Conservation (phyloP, 805 yeast species). For the Pichia cephalocereana region DNA sequence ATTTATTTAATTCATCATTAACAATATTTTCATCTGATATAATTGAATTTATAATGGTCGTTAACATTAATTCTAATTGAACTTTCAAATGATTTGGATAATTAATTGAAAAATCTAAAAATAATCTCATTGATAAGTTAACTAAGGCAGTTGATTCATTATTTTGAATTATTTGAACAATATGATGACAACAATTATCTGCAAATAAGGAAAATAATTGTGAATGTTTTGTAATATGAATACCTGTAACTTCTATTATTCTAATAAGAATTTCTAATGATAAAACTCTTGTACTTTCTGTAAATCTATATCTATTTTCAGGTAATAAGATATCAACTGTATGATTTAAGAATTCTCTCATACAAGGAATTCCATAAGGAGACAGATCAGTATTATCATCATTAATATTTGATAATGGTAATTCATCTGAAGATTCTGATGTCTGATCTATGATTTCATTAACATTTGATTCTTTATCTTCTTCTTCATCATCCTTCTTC, state of each 20-base stretch:
- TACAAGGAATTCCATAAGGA: slow-evolving; percentile 66
- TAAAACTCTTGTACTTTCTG: slow-evolving; percentile 78
- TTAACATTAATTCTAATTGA: slow-evolving; percentile 70
- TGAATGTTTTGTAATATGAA: slow-evolving; percentile 49
- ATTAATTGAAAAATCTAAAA: slow-evolving; percentile 61
- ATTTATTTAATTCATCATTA: slow-evolving; percentile 20
- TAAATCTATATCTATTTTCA: slow-evolving; percentile 71
- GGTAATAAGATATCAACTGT: slow-evolving; percentile 77
- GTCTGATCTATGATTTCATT: not conserved
- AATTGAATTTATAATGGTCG: slow-evolving; percentile 45
- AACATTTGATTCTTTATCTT: not conserved
- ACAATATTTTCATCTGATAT: slow-evolving; percentile 20
- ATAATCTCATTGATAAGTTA: slow-evolving; percentile 66
- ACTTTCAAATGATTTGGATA: slow-evolving; percentile 58
- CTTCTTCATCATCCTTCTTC: not conserved
- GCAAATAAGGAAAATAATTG: slow-evolving; percentile 59
- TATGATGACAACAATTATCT: slow-evolving; percentile 77
- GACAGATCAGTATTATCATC: slow-evolving; percentile 20
- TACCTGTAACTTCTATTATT: slow-evolving; percentile 76
- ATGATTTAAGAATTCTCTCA: slow-evolving; percentile 67
- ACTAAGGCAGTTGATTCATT: slow-evolving; percentile 65
- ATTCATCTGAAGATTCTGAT: slow-evolving; percentile 1
- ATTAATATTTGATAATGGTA: not conserved
- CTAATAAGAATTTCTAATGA: slow-evolving; percentile 69
- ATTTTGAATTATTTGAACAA: slow-evolving; percentile 69